phyloP scores from a whole-genome alignment of 2,329 filamentous ascomycete genomes.

The Ploettnerulaceae sp. region DNA sequence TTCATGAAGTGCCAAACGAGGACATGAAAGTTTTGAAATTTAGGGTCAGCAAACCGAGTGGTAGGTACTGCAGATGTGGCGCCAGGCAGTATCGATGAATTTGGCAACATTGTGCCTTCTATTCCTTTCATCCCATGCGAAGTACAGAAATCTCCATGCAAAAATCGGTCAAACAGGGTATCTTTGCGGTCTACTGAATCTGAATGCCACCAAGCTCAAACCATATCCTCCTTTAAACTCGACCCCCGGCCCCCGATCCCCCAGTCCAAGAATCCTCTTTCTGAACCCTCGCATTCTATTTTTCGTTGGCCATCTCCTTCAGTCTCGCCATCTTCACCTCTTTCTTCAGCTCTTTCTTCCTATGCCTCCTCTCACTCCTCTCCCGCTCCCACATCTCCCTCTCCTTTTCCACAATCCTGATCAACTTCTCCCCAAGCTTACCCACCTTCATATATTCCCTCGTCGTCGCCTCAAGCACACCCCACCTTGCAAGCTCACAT shows the following conservation, averaged over 20 bases:
- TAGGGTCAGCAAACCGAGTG: too few species aligned
- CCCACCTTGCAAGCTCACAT: background rate
- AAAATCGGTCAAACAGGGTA: too few species aligned
- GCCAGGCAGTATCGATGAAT: too few species aligned
- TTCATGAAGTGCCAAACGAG: slow-evolving; percentile 12
- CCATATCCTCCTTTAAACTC: too few species aligned
- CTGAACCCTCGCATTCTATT: background rate
- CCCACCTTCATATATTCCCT: slow-evolving; percentile 28
- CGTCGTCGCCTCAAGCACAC: background rate
- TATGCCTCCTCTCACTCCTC: slow-evolving; percentile 32
- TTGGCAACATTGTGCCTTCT: too few species aligned
- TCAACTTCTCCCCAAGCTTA: slow-evolving; percentile 38
- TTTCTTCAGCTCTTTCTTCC: too few species aligned
- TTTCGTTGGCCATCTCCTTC: slow-evolving; percentile 14
- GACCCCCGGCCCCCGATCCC: slow-evolving; percentile 1
- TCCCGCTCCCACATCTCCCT: slow-evolving; percentile 37
- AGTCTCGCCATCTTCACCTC: slow-evolving; percentile 4
- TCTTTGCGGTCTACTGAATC: too few species aligned
- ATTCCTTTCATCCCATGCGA: too few species aligned
- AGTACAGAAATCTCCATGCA: too few species aligned
- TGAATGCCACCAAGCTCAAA: too few species aligned
- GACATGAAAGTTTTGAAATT: too few species aligned
- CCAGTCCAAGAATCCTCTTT: background rate
- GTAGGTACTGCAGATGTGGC: too few species aligned
- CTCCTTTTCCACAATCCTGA: slow-evolving; percentile 44